Conservation (phyloP, 768 basidiomycete genomes). For the Dendrothele bispora region DNA sequence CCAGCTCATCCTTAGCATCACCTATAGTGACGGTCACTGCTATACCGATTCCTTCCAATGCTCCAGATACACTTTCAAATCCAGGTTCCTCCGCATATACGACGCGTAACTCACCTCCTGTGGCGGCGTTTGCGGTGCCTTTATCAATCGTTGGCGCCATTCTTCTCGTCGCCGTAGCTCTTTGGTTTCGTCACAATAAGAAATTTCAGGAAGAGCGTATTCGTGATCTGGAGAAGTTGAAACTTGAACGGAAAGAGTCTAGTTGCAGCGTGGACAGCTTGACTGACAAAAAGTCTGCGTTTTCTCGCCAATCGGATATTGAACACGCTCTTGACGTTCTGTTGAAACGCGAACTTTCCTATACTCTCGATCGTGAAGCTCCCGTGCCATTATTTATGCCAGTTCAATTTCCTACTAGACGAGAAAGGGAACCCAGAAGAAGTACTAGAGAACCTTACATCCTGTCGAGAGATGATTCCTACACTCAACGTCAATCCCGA, state of each 20-base stretch:
- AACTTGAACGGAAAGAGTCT: neutral
- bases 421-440: slow-evolving; percentile 3
- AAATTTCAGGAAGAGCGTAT: slow-evolving; percentile 14
- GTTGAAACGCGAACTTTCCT: neutral
- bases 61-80: neutral
- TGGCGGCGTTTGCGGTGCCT: slow-evolving; percentile 32
- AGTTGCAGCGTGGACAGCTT: too few species aligned
- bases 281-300: slow-evolving; percentile 1
- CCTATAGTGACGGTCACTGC: neutral
- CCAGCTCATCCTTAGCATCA: neutral
- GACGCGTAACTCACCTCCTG: slow-evolving; percentile 23
- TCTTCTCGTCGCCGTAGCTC: slow-evolving; percentile 25
- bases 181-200: slow-evolving; percentile 27
- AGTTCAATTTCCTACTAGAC: neutral
- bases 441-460: slow-evolving; percentile 4
- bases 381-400: slow-evolving; percentile 8
- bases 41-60: neutral
- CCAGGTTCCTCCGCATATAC: slow-evolving; percentile 17
- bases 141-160: slow-evolving; percentile 31
- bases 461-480: too few species aligned
- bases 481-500: too few species aligned
- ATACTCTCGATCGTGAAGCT: neutral
- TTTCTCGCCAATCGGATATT: slow-evolving; percentile 7
- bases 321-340: slow-evolving; percentile 6
- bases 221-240: slow-evolving; percentile 6